Base-by-base conservation (phyloP, 179 eudicot genomes). In the Silene vulgaris region DNA sequence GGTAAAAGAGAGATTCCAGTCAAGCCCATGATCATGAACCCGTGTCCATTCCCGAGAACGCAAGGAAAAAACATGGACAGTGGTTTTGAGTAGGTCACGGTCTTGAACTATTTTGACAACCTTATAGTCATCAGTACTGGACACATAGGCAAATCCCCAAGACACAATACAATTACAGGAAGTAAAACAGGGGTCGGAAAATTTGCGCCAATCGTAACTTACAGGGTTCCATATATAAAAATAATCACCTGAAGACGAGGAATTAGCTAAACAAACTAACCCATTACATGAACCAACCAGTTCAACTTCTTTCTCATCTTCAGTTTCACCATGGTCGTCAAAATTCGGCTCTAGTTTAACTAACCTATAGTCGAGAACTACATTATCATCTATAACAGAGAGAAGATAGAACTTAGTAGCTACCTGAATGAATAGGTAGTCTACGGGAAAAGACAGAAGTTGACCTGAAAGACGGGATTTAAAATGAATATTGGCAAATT, bases 321-420 rank as follows among this genome's bases (percentile, higher is more conserved):
- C 57, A 12, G 4, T 68, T 32, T 26, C 32, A 17, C 29, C 48
- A 1, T 26, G 65, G 26, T 11, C n/a, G 8, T 69, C 65, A 13
- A 81, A 78, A 65, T 74, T 75, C 17, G 75, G 75, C 74, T 81
- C 84, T 54, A 81, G n/a, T 65, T 81, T 81, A 28, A 81, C 79
- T 9, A 81, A 71, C 78, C 45, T 40, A 30, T 77, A 81, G 19
- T 81, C 76, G 28, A 81, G 78, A 26, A 70, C 64, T 13, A 48
- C 43, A 3, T 65, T 72, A 26, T 45, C 65, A 16, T 74, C 81
- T 16, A 78, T 56, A 57, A 64, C 45, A 52, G 74, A 65, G 45
- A 81, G 66, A 30, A 81, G 76, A 64, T 81, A 81, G 60, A 26
- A 78, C 65, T 62, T 75, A 28, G 68, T 74, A 1, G 16, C 81